A percentile compares a stretch with the other conserved stretches of the same genome.
Evolutionary conservation across 805 yeast species (phyloP).

Genomic region (Wickerhamiella azymoides): DNA sequence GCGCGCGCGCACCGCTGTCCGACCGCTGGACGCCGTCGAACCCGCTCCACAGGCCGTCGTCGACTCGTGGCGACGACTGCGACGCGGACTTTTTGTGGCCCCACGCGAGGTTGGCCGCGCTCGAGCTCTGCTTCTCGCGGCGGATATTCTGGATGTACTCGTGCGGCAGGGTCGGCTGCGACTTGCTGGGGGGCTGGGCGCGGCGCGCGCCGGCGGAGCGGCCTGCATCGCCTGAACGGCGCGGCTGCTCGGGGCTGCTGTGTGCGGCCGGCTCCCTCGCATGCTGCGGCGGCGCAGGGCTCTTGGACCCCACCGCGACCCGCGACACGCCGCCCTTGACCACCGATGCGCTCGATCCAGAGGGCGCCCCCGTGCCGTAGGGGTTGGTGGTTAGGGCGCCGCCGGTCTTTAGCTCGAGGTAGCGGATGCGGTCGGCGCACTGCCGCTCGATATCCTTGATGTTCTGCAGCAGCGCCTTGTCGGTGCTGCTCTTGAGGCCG

Average conservation of each 20-base stretch:
- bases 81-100: neutral
- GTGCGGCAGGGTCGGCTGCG: conserved; percentile 17
- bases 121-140: conserved; percentile 7
- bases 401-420: conserved; percentile 14
- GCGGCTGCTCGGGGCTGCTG: conserved; percentile 1
- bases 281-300: neutral
- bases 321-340: conserved; percentile 10
- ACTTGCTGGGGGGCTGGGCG: conserved; percentile 2
- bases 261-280: neutral
- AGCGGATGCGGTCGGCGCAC: conserved; percentile 26
- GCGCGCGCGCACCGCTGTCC: neutral
- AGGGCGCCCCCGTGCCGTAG: conserved; percentile 16
- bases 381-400: conserved; percentile 13
- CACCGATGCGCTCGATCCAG: neutral
- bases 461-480: conserved; percentile 25
- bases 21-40: conserved; percentile 6
- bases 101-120: conserved; percentile 20
- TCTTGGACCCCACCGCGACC: conserved; percentile 18
- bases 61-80: conserved; percentile 1
- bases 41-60: conserved; percentile 3
- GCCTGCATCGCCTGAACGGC: neutral
- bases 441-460: conserved; percentile 29
- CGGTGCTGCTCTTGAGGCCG: conserved; percentile 24
- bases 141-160: conserved; percentile 12
- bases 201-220: neutral